A percentile compares a stretch with the other conserved stretches of the same genome.
Evolutionary conservation across 257 asterid genomes (phyloP).

Genomic region (Petrea volubilis): DNA sequence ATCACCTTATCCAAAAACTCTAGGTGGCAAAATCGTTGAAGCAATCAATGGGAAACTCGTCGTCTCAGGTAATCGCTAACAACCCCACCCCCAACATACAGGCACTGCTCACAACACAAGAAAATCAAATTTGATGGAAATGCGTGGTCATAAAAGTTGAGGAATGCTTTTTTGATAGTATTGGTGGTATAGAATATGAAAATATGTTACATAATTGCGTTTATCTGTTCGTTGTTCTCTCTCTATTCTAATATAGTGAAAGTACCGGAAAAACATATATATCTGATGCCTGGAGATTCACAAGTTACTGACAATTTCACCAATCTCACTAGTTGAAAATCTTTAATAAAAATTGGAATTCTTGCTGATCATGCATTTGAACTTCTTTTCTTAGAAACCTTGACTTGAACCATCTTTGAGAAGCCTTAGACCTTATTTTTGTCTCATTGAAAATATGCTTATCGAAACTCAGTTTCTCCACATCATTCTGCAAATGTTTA

Average conservation of each 20-base stretch:
- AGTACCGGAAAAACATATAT: not conserved
- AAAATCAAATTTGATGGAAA: not conserved
- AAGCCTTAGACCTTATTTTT: not conserved
- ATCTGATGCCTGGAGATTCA: not conserved
- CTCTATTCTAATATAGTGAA: not conserved
- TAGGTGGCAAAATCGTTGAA: conserved; percentile 57
- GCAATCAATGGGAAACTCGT: conserved; percentile 42
- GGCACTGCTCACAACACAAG: not conserved
- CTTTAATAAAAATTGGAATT: not conserved
- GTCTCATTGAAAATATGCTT: not conserved
- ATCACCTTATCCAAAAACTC: not conserved
- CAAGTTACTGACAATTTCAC: not conserved
- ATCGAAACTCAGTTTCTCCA: not conserved
- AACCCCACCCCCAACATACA: not conserved
- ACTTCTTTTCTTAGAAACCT: conserved; percentile 1
- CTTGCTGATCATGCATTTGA: conserved; percentile 1
- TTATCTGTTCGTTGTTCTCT: conserved; percentile 8
- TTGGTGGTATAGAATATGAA: not conserved
- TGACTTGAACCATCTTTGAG: not conserved
- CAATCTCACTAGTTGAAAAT: not conserved
- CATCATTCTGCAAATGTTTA: not conserved
- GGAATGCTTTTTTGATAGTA: not conserved
- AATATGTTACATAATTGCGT: not conserved
- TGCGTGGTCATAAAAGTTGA: not conserved
- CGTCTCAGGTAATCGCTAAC: conserved; percentile 45